These are phyloP conservation scores for Hermanozyma aechmeae DNA, from an alignment of 805 yeast species.

Conservation along the genomic window DNA sequence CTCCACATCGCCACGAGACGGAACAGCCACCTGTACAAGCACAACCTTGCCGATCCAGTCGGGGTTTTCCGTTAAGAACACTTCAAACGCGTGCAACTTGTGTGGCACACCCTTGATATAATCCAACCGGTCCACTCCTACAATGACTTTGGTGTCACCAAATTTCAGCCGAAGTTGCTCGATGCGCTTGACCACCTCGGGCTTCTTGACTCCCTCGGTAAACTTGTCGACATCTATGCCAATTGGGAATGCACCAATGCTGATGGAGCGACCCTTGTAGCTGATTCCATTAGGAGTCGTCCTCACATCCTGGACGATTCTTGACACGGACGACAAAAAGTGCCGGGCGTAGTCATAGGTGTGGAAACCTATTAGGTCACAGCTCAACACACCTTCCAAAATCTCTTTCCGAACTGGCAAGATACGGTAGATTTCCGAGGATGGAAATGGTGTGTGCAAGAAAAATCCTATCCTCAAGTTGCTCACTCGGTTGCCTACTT, in stretches of 20 bases:
- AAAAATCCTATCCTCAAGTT: slow-evolving; percentile 84
- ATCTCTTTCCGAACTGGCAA: slow-evolving; percentile 93
- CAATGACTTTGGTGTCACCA: slow-evolving; percentile 78
- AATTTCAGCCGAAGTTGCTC: slow-evolving; percentile 48
- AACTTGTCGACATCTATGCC: slow-evolving; percentile 96
- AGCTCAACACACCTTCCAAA: slow-evolving; percentile 81
- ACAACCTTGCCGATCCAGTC: slow-evolving; percentile 98
- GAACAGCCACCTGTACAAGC: slow-evolving; percentile 93
- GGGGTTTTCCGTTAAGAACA: slow-evolving; percentile 85
- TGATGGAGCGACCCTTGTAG: slow-evolving; percentile 64
- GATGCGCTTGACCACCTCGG: slow-evolving; percentile 58
- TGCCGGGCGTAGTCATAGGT: slow-evolving; percentile 99
- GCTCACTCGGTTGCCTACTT: slow-evolving; percentile 36
- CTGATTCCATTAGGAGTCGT: slow-evolving; percentile 89
- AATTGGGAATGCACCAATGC: slow-evolving; percentile 96
- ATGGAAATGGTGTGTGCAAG: slow-evolving; percentile 96
- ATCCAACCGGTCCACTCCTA: slow-evolving; percentile 94
- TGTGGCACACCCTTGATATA: slow-evolving; percentile 98
- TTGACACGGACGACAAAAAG: slow-evolving; percentile 79
- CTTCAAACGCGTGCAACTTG: slow-evolving; percentile 91
- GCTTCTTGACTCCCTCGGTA: slow-evolving; percentile 62
- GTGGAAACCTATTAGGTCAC: slow-evolving; percentile 95
- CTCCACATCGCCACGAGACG: slow-evolving; percentile 95
- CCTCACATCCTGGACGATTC: slow-evolving; percentile 63
- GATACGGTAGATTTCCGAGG: slow-evolving; percentile 91